Percentiles rank a stretch among this genome's conserved stretches.
These are phyloP conservation scores for Grigorovia yakushimaensis DNA, from an alignment of 805 yeast genomes.

Conservation along the genomic window DNA sequence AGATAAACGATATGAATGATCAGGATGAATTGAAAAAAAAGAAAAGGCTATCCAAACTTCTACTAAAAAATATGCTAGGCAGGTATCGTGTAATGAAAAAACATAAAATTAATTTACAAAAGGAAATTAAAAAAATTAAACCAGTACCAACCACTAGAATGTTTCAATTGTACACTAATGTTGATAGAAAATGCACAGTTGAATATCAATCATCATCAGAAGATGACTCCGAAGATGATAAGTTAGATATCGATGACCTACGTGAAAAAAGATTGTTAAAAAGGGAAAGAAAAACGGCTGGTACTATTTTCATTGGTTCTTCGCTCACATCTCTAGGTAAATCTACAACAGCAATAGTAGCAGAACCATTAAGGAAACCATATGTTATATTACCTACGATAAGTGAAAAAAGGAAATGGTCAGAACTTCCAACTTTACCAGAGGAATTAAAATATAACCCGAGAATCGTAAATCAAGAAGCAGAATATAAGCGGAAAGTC, in stretches of 20 bases:
- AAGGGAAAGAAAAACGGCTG: constrained; percentile 12
- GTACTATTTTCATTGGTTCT: constrained; percentile 18
- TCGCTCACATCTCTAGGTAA: background rate
- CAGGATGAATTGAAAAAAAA: constrained; percentile 42
- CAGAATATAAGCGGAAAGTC: constrained; percentile 6
- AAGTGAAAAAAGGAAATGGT: constrained; percentile 17
- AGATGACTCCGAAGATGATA: constrained; percentile 22
- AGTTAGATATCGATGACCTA: constrained; percentile 9
- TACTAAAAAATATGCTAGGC: constrained; percentile 30
- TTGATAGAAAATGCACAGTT: constrained; percentile 14
- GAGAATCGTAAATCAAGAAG: constrained; percentile 14
- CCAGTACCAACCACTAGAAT: constrained; percentile 6
- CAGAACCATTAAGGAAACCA: constrained; percentile 25
- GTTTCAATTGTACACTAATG: constrained; percentile 12
- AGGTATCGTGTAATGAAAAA: constrained; percentile 21
- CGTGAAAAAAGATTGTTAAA: constrained; percentile 3
- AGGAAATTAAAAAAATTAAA: constrained; percentile 11
- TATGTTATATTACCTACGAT: constrained; percentile 16
- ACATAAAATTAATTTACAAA: constrained; percentile 12
- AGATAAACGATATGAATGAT: constrained; percentile 40
- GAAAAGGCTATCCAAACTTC: constrained; percentile 41
- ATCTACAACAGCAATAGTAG: constrained; percentile 18
- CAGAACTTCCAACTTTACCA: constrained; percentile 1
- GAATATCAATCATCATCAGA: constrained; percentile 26
- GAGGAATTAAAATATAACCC: constrained; percentile 9